phyloP scores from a whole-genome alignment of 352 stramenopile genomes.

The Thraustotheca clavata region DNA sequence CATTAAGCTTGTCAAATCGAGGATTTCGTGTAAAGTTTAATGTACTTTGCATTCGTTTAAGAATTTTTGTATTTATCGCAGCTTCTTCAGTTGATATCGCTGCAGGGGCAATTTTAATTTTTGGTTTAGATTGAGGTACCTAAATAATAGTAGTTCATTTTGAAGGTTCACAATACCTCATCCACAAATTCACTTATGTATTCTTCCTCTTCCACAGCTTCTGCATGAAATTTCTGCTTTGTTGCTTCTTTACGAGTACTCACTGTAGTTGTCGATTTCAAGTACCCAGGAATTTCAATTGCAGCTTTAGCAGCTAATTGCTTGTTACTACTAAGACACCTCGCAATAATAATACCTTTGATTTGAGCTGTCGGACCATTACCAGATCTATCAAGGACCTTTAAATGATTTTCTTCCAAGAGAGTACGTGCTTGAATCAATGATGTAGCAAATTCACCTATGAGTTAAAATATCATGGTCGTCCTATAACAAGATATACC shows the following conservation, averaged over 20 bases:
- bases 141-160: background rate
- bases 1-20: constrained; percentile 29
- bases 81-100: constrained; percentile 46
- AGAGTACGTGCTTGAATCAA: constrained; percentile 51
- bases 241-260: constrained; percentile 42
- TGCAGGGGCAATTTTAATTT: background rate
- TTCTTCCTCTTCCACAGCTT: constrained; percentile 7
- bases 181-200: constrained; percentile 18
- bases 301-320: constrained; percentile 21
- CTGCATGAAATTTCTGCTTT: constrained; percentile 20
- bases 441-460: constrained; percentile 29
- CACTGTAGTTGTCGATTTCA: constrained; percentile 40
- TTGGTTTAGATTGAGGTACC: background rate
- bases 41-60: constrained; percentile 69
- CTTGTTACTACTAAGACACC: background rate
- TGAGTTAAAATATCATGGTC: background rate
- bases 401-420: constrained; percentile 42
- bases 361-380: constrained; percentile 26
- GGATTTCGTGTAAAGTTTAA: constrained; percentile 67
- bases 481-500: constrained; percentile 11
- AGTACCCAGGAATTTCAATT: constrained; percentile 34
- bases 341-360: background rate
- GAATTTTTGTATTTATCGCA: constrained; percentile 55
- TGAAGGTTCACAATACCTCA: background rate
- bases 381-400: constrained; percentile 36